A percentile compares a stretch with the other conserved stretches of the same genome.
Evolutionary conservation across 208 protist species (phyloP).

Genomic region (Acanthamoeba culbertsoni): DNA sequence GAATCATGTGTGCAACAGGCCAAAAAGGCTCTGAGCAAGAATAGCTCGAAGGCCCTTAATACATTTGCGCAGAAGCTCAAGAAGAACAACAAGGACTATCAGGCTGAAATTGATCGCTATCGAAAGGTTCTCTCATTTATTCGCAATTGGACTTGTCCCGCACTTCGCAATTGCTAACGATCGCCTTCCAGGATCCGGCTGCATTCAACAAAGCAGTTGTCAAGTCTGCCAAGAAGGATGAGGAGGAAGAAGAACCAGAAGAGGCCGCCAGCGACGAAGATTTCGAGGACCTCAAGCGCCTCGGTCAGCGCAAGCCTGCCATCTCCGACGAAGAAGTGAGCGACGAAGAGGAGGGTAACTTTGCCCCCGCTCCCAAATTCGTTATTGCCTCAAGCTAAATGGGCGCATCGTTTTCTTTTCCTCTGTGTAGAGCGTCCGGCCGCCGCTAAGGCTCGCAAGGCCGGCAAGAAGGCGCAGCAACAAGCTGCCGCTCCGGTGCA

Average conservation of each 20-base stretch:
- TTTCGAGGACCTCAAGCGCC: not conserved
- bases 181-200: not conserved
- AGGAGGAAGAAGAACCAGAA: not conserved
- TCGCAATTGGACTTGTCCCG: not conserved
- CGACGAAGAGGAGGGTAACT: not conserved
- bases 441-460: not conserved
- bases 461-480: not conserved
- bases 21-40: slow-evolving; percentile 34
- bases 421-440: not conserved
- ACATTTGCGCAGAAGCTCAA: slow-evolving; percentile 15
- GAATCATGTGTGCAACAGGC: not conserved
- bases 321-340: not conserved
- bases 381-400: not conserved
- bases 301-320: not conserved
- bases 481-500: not conserved
- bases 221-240: not conserved
- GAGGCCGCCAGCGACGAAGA: not conserved
- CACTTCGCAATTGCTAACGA: not conserved
- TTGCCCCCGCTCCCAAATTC: not conserved
- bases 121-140: not conserved
- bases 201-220: slow-evolving; percentile 22
- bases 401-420: not conserved
- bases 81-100: slow-evolving; percentile 48
- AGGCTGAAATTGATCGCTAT: slow-evolving; percentile 30
- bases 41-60: slow-evolving; percentile 10